Percentiles rank a stretch among this genome's conserved stretches.
These are phyloP conservation scores for Globisporangium mamillatum DNA, from an alignment of 352 stramenopile genomes.

Conservation along the genomic window DNA sequence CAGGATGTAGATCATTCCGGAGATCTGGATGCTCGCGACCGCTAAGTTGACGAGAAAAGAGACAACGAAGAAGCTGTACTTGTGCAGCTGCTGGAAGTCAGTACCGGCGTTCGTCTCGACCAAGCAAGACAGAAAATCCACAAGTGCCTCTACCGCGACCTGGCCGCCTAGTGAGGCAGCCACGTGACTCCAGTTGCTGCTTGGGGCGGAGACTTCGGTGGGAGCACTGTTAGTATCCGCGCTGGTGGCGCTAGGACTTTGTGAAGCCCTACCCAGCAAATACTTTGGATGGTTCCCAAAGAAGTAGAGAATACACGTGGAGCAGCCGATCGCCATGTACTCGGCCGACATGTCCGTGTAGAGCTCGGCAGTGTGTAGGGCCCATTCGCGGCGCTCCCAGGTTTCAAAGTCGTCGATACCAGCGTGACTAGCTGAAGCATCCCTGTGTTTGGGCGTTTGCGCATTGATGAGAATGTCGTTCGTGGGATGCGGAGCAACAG, in stretches of 20 bases:
- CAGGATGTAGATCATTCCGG: background rate
- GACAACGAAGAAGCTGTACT: background rate
- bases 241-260: background rate
- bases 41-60: background rate
- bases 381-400: conserved; percentile 1
- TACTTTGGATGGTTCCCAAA: conserved; percentile 32
- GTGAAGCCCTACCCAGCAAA: background rate
- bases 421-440: background rate
- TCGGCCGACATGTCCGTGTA: conserved; percentile 36
- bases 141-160: background rate
- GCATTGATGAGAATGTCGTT: background rate
- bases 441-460: background rate
- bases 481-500: background rate
- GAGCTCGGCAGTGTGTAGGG: conserved; percentile 15
- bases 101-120: background rate
- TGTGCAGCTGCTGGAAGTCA: background rate
- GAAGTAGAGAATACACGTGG: background rate
- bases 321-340: conserved; percentile 2
- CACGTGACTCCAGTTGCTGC: background rate
- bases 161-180: background rate
- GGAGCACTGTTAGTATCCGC: background rate
- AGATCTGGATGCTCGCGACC: conserved; percentile 3
- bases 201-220: background rate
- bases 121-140: background rate
- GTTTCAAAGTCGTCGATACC: background rate